Conservation (phyloP, 169 alveolate genomes). For the Plasmodium adleri region DNA sequence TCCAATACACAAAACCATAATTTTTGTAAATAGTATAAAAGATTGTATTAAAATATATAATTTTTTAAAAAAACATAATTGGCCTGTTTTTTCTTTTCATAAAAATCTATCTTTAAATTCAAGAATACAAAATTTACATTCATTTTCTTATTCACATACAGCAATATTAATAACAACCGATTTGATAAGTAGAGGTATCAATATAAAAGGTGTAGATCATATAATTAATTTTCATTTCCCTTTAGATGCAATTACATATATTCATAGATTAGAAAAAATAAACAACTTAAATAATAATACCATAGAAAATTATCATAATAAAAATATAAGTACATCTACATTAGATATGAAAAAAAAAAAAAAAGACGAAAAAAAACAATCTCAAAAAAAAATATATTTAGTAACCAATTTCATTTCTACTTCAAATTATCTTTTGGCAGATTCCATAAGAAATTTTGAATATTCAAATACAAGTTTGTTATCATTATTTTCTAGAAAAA, state of each 20-base stretch:
- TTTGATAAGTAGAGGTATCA: conserved; percentile 82
- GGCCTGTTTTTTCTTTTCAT: conserved; percentile 86
- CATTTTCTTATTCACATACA: conserved; percentile 30
- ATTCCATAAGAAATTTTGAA: conserved; percentile 17
- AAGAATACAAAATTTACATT: conserved; percentile 80
- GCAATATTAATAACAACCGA: conserved; percentile 83
- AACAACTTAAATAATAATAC: conserved; percentile 15
- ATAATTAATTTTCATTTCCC: conserved; percentile 84
- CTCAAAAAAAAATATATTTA: not conserved
- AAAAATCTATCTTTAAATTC: conserved; percentile 81
- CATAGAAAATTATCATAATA: not conserved
- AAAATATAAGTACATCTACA: not conserved
- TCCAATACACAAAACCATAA: conserved; percentile 38
- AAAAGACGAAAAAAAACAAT: not conserved
- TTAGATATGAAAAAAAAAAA: not conserved
- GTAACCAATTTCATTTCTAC: conserved; percentile 58
- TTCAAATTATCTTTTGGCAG: conserved; percentile 41
- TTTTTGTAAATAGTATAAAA: conserved; percentile 57
- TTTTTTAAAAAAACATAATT: conserved; percentile 75
- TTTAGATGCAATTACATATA: conserved; percentile 77
- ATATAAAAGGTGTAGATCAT: conserved; percentile 77
- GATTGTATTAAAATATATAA: conserved; percentile 43
- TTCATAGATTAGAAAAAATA: conserved; percentile 79
- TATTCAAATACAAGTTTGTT: conserved; percentile 38
- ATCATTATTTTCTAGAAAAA: conserved; percentile 66